Base-by-base conservation (phyloP, 2,329 filamentous ascomycete species). In the Nothophoma quercina region DNA sequence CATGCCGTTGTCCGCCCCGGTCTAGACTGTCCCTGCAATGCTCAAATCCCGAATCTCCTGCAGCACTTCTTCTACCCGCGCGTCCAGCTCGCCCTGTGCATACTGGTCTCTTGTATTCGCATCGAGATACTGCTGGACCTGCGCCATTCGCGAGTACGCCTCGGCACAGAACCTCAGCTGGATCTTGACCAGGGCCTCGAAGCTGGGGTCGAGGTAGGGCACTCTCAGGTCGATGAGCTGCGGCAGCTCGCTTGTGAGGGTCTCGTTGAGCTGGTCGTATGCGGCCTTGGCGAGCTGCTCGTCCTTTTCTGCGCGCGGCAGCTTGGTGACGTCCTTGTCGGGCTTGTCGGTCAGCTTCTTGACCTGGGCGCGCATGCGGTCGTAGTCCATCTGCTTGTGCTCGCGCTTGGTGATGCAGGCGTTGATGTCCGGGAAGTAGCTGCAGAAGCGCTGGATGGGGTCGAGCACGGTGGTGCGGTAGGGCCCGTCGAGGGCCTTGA, bases 331-430 rank as follows among this genome's bases (percentile, higher is more conserved):
- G 72, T 99, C 95, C 82, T 99, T 99, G 82, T 99, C 95, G 38
- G 95, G 95, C 81, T 99, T 98, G 77, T 99, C 96, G 45, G 91
- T 91, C 30, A 99, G 86, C 75, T 92, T 93, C 84, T 97, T 97
- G 69, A 99, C 95, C 75, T 95, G 96, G 62, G 92, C 91, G 58
- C 95, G 90, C 77, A 98, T 88, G 15, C 93, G 87, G 75, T 99
- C 95, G 80, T 99, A 99, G 78, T 99, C 96, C 64, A 98, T 90
- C 51, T 98, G 88, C 78, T 99, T 99, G 84, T 99, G 90, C 69
- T 96, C 90, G 69, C 96, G 91, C 81, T 99, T 99, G 80, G 98
- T 99, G 78, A 99, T 97, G 77, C 93, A 97, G 79, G 97, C 92
- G 78, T 99, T 99, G 72, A 99, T 93, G 75, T 99, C 95, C 26